A percentile compares a stretch with the other conserved stretches of the same genome.
Conservation (phyloP, 2,329 filamentous ascomycete genomes). For the Neonectria faginata region DNA sequence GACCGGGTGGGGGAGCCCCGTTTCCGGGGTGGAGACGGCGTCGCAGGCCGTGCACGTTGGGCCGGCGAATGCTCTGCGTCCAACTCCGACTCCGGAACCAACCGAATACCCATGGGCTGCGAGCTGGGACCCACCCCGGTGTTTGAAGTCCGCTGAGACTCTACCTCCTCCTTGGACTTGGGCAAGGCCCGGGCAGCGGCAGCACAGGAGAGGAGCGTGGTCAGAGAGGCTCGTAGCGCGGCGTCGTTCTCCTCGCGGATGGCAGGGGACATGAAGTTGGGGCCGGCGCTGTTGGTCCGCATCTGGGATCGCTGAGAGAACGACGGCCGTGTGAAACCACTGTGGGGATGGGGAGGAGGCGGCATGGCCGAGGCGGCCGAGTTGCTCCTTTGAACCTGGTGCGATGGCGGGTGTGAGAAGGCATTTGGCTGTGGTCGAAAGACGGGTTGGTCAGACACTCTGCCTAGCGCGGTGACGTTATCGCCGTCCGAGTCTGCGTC, state of each 20-base stretch:
- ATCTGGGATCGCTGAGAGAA: constrained; percentile 62
- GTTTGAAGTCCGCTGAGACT: constrained; percentile 49
- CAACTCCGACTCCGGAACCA: constrained; percentile 72
- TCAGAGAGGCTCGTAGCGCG: constrained; percentile 91
- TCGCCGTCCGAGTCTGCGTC: constrained; percentile 72
- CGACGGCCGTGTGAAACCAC: constrained; percentile 63
- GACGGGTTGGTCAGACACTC: constrained; percentile 61
- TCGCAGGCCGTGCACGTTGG: constrained; percentile 36
- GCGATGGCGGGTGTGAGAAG: constrained; percentile 83
- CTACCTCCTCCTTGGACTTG: constrained; percentile 68
- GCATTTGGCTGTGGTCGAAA: constrained; percentile 94
- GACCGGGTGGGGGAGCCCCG: constrained; percentile 48
- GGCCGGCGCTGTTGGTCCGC: constrained; percentile 58
- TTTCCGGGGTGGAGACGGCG: constrained; percentile 42
- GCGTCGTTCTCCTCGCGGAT: constrained; percentile 92
- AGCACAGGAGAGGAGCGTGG: constrained; percentile 93
- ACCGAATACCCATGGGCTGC: constrained; percentile 68
- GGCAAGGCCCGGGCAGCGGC: constrained; percentile 86
- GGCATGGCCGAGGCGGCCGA: constrained; percentile 62
- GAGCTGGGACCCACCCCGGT: constrained; percentile 58
- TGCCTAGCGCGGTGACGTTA: constrained; percentile 83
- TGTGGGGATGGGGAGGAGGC: constrained; percentile 61
- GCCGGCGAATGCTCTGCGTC: constrained; percentile 52
- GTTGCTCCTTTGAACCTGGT: constrained; percentile 60
- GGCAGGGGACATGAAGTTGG: constrained; percentile 77